phyloP scores from a whole-genome alignment of 2,329 filamentous ascomycete genomes.

The Fusarium sp. region DNA sequence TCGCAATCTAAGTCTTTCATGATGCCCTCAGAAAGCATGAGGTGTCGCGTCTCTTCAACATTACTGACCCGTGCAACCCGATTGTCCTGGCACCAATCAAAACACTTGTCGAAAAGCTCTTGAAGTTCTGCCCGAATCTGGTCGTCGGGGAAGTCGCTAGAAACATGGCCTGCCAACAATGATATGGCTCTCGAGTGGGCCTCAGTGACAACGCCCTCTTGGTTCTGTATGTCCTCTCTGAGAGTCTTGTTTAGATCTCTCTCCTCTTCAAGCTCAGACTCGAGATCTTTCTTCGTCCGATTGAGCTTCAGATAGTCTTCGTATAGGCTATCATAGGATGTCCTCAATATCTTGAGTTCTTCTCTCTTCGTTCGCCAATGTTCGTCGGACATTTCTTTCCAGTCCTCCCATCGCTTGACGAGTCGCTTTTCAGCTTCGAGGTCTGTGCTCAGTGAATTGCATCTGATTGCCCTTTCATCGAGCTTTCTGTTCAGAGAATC shows the following conservation, averaged over 20 bases:
- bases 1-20: background rate
- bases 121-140: background rate
- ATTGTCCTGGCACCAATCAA: background rate
- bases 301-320: background rate
- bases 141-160: background rate
- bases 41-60: fast-evolving
- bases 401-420: background rate
- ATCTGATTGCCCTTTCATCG: fast-evolving
- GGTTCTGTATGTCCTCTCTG: background rate
- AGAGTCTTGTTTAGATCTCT: background rate
- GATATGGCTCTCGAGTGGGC: background rate
- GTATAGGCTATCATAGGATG: background rate
- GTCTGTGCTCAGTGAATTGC: background rate
- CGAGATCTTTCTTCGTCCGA: background rate
- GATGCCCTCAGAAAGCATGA: background rate
- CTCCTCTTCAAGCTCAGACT: background rate
- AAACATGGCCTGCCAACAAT: background rate
- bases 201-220: background rate
- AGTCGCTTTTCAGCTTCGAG: background rate
- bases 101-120: background rate
- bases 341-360: background rate
- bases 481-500: background rate
- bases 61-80: background rate
- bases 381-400: background rate
- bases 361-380: background rate